Conservation (phyloP, 306 rosid genomes). For the Heteromeles arbutifolia region DNA sequence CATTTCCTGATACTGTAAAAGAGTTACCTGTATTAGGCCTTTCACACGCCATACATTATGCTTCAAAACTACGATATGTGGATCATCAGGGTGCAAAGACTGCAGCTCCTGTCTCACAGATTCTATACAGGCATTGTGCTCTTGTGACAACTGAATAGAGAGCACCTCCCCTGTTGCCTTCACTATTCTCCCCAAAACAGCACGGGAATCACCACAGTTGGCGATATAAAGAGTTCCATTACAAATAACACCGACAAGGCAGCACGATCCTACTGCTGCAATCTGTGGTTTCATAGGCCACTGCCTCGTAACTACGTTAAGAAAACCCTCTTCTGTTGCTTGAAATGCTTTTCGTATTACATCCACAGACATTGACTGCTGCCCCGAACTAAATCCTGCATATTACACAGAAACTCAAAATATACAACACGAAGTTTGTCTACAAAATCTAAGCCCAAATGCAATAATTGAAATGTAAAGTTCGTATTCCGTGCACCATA, state of each 20-base stretch:
- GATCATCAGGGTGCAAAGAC: slow-evolving; percentile 77
- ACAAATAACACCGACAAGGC: slow-evolving; percentile 78
- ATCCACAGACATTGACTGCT: slow-evolving; percentile 67
- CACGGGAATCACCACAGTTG: slow-evolving; percentile 84
- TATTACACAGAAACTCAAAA: slow-evolving; percentile 8
- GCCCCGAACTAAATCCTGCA: slow-evolving; percentile 77
- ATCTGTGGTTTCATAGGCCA: slow-evolving; percentile 69
- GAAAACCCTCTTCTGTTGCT: slow-evolving; percentile 88
- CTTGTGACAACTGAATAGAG: slow-evolving; percentile 62
- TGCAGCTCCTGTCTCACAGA: slow-evolving; percentile 80
- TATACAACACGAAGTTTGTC: background rate
- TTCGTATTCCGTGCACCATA: background rate
- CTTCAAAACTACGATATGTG: slow-evolving; percentile 73
- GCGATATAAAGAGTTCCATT: slow-evolving; percentile 68
- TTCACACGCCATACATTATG: slow-evolving; percentile 93
- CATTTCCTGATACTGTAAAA: background rate
- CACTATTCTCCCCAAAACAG: slow-evolving; percentile 77
- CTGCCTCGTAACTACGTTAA: slow-evolving; percentile 58
- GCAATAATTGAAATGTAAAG: background rate
- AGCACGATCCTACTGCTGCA: slow-evolving; percentile 93
- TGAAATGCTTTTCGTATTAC: slow-evolving; percentile 82
- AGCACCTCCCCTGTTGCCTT: slow-evolving; percentile 79
- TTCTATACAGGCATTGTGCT: slow-evolving; percentile 74
- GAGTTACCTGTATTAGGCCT: slow-evolving; percentile 73
- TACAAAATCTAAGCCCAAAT: background rate